phyloP scores from a whole-genome alignment of 2,329 filamentous ascomycete species.

The Fragosphaeria purpurea region DNA sequence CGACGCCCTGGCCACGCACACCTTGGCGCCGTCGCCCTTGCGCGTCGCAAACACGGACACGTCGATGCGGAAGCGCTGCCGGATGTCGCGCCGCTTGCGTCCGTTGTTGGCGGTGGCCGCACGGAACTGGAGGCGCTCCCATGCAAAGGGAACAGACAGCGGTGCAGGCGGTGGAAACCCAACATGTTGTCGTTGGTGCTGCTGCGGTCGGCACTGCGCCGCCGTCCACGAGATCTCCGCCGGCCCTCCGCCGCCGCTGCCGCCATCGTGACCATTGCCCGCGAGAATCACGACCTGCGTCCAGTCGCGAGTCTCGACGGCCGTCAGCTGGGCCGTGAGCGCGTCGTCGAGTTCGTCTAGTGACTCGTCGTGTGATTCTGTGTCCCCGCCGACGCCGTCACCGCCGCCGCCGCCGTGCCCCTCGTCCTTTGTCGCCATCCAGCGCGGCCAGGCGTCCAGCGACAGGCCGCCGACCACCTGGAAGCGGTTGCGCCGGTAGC shows the following conservation, averaged over 20 bases:
- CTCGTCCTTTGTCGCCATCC: too few relatives aligned
- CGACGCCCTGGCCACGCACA: background rate
- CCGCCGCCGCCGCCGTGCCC: background rate
- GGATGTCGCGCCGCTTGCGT: constrained; percentile 1
- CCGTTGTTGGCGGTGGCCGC: constrained; percentile 2
- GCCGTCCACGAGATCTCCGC: too few relatives aligned
- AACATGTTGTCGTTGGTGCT: too few relatives aligned
- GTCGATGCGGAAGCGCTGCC: constrained; percentile 1
- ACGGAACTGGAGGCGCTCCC: background rate
- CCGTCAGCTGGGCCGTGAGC: background rate
- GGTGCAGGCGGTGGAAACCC: background rate
- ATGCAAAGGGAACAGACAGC: background rate
- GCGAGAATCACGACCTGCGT: background rate
- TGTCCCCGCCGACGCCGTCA: too few relatives aligned
- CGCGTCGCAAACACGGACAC: background rate
- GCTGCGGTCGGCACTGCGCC: too few relatives aligned
- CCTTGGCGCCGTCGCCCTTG: background rate
- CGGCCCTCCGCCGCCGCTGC: too few relatives aligned
- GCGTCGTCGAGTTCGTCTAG: background rate
- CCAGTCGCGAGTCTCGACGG: background rate
- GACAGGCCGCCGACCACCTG: too few relatives aligned
- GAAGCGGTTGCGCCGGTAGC: too few relatives aligned
- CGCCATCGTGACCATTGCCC: background rate
- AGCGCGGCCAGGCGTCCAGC: too few relatives aligned
- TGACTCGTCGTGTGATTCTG: too few relatives aligned